A percentile compares a stretch with the other conserved stretches of the same genome.
These are phyloP conservation scores for Lasiodiplodia sp. DNA, from an alignment of 2,329 filamentous ascomycete species.

Conservation along the genomic window DNA sequence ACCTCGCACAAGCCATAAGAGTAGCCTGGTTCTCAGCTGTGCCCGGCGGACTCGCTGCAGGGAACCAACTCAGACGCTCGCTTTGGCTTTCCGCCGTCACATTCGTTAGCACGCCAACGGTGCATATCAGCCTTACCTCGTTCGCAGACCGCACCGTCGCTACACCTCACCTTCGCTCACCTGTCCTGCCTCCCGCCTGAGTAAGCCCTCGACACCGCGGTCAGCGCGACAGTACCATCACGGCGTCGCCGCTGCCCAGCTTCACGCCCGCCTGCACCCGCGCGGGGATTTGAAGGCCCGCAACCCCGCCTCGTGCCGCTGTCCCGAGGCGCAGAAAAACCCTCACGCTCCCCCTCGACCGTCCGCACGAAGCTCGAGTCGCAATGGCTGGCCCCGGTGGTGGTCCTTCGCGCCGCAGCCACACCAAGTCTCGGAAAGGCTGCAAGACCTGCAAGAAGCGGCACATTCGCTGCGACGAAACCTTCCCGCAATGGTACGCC, in stretches of 20 bases:
- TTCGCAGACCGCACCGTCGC: constrained; percentile 19
- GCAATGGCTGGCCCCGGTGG: constrained; percentile 91
- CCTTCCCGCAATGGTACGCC: constrained; percentile 91
- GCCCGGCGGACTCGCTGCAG: constrained; percentile 41
- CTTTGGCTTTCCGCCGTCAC: constrained; percentile 43
- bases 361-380: not conserved
- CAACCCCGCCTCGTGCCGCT: constrained; percentile 22
- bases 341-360: constrained; percentile 23
- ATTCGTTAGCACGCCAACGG: constrained; percentile 34
- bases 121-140: constrained; percentile 30
- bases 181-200: constrained; percentile 12
- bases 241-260: constrained; percentile 21
- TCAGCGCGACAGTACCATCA: constrained; percentile 21
- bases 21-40: constrained; percentile 43
- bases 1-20: constrained; percentile 31
- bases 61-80: constrained; percentile 38
- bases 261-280: constrained; percentile 20
- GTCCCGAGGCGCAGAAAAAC: constrained; percentile 18
- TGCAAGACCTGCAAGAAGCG: constrained; percentile 98
- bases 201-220: constrained; percentile 15
- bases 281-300: constrained; percentile 17
- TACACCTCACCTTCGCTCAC: constrained; percentile 21
- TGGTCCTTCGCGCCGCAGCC: constrained; percentile 88
- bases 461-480: constrained; percentile 98
- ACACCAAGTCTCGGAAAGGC: constrained; percentile 98